Evolutionary conservation across 306 rosid species (phyloP).

Genomic region (Glycine latifolia): DNA sequence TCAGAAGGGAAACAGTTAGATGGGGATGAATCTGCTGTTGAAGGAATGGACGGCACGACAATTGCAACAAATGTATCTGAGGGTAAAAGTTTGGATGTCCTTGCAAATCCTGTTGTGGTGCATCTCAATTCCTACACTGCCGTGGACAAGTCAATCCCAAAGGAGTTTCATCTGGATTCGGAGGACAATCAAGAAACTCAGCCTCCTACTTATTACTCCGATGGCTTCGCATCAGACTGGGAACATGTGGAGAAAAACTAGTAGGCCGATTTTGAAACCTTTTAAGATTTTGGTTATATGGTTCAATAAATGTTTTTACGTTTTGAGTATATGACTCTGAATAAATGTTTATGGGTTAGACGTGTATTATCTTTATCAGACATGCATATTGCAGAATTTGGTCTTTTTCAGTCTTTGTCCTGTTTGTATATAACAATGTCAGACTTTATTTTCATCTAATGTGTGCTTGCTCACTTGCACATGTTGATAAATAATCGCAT

Average conservation of each 20-base stretch:
- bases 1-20: constrained; percentile 48
- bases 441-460: not conserved
- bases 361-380: constrained; percentile 23
- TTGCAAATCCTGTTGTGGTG: constrained; percentile 40
- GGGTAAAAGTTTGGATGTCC: constrained; percentile 43
- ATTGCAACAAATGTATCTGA: constrained; percentile 45
- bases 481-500: constrained; percentile 6
- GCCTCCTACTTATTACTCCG: constrained; percentile 52
- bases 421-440: constrained; percentile 33
- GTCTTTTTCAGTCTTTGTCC: not conserved
- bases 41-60: constrained; percentile 47
- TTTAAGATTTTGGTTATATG: constrained; percentile 24
- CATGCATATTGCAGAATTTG: constrained; percentile 30
- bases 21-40: constrained; percentile 43
- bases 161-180: constrained; percentile 47
- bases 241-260: constrained; percentile 72
- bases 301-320: constrained; percentile 37
- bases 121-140: constrained; percentile 42
- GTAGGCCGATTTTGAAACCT: constrained; percentile 42
- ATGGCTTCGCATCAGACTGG: constrained; percentile 76
- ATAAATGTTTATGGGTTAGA: constrained; percentile 31
- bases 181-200: constrained; percentile 50
- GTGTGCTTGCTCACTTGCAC: constrained; percentile 34
- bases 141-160: constrained; percentile 39
- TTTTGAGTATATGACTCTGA: constrained; percentile 23